Percentiles rank a stretch among this genome's conserved stretches.
phyloP scores from a whole-genome alignment of 768 basidiomycete species.

The Pleurotus tuber-regium region DNA sequence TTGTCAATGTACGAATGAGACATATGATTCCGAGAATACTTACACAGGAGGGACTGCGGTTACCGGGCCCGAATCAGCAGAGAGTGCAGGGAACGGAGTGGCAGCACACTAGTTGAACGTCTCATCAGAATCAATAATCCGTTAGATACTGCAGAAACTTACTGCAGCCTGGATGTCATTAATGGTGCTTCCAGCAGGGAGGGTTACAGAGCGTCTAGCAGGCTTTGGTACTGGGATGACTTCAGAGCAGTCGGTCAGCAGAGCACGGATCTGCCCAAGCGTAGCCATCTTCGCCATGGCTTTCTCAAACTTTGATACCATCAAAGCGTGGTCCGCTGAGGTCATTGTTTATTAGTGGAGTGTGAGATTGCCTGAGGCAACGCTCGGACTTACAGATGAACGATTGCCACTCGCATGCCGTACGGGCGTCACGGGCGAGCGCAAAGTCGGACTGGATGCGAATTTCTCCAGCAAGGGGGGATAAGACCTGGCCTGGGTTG shows the following conservation, averaged over 20 bases:
- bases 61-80: conserved; percentile 7
- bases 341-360: neutral
- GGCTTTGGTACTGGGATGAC: conserved; percentile 18
- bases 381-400: conserved; percentile 6
- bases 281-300: conserved; percentile 19
- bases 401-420: conserved; percentile 10
- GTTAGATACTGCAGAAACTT: neutral
- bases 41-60: conserved; percentile 8
- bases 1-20: too few species aligned
- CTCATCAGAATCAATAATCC: neutral
- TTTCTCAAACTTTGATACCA: conserved; percentile 14
- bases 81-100: conserved; percentile 15
- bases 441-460: conserved; percentile 14
- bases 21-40: too few species aligned
- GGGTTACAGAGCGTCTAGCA: conserved; percentile 16
- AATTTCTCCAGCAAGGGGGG: conserved; percentile 25
- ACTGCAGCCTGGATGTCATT: conserved; percentile 3
- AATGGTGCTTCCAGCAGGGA: conserved; percentile 16
- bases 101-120: conserved; percentile 15
- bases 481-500: conserved; percentile 21
- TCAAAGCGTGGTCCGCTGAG: conserved; percentile 13
- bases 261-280: conserved; percentile 13
- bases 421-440: conserved; percentile 16
- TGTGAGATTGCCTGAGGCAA: too few species aligned
- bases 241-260: conserved; percentile 13